Percentiles rank a stretch among this genome's conserved stretches.
These are phyloP conservation scores for Phytophthora pini DNA, from an alignment of 352 stramenopile species.

Conservation along the genomic window DNA sequence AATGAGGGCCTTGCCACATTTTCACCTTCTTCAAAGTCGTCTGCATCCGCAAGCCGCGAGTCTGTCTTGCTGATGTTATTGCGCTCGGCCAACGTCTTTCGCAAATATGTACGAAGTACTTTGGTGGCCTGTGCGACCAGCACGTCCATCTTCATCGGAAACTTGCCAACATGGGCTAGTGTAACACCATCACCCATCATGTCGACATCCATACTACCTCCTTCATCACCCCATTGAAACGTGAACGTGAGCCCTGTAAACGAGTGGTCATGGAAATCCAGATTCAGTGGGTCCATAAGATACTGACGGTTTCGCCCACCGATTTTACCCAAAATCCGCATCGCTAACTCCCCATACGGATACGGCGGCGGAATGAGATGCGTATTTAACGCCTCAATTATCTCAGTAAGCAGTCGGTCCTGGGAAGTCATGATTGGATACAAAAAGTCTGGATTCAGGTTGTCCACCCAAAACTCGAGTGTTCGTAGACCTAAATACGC, in stretches of 20 bases:
- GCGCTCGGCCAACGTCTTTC: constrained; percentile 56
- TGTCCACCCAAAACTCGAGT: constrained; percentile 99
- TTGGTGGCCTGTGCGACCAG: constrained; percentile 50
- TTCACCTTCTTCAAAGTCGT: constrained; percentile 75
- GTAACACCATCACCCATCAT: constrained; percentile 16
- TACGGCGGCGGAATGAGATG: constrained; percentile 97
- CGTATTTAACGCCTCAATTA: constrained; percentile 96
- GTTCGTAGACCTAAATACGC: constrained; percentile 95
- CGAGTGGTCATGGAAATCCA: constrained; percentile 59
- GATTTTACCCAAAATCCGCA: constrained; percentile 98
- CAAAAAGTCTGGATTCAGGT: constrained; percentile 97
- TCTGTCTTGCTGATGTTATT: constrained; percentile 67
- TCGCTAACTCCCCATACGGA: constrained; percentile 95
- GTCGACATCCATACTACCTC: constrained; percentile 30
- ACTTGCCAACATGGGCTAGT: constrained; percentile 10
- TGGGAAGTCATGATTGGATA: constrained; percentile 94
- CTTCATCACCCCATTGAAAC: constrained; percentile 54
- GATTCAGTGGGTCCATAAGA: constrained; percentile 82
- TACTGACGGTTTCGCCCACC: constrained; percentile 93
- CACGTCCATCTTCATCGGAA: constrained; percentile 71
- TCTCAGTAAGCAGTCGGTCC: constrained; percentile 90
- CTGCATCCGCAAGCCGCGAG: constrained; percentile 59
- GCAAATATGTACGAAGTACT: constrained; percentile 69
- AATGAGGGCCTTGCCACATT: constrained; percentile 41
- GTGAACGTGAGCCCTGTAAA: constrained; percentile 56